Conservation (phyloP, 768 basidiomycete species). For the Lyophyllum semitale region DNA sequence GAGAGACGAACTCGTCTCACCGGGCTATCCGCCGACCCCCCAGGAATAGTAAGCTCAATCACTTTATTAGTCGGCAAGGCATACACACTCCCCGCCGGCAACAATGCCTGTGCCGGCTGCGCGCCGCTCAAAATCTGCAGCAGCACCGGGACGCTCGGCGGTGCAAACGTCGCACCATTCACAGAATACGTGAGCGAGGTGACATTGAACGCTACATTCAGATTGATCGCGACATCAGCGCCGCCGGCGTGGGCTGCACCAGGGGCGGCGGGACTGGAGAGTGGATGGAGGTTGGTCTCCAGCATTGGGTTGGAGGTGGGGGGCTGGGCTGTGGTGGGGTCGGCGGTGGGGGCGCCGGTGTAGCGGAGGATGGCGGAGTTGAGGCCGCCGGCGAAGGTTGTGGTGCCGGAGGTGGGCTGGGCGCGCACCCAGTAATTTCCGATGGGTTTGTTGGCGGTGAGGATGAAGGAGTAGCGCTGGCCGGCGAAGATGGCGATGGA, state of each 20-base stretch:
- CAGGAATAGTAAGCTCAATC: conserved; percentile 45
- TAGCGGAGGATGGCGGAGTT: conserved; percentile 61
- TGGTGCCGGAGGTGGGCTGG: conserved; percentile 23
- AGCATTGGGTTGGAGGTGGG: conserved; percentile 23
- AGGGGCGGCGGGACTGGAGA: conserved; percentile 10
- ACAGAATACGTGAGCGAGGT: conserved; percentile 21
- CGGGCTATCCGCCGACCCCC: conserved; percentile 32
- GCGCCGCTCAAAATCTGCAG: conserved; percentile 62
- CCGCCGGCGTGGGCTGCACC: conserved; percentile 15
- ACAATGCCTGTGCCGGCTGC: conserved; percentile 42
- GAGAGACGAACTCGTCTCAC: conserved; percentile 13
- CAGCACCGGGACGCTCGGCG: conserved; percentile 52
- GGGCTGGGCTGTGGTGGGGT: conserved; percentile 30
- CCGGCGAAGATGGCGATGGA: conserved; percentile 40
- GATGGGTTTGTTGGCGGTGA: conserved; percentile 38
- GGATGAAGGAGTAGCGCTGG: conserved; percentile 37
- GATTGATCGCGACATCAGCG: conserved; percentile 23
- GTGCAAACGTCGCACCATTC: conserved; percentile 30
- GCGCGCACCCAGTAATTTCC: conserved; percentile 44
- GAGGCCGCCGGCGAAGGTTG: conserved; percentile 36
- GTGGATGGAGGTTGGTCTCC: conserved; percentile 25
- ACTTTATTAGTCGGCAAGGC: conserved; percentile 44
- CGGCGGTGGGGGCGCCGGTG: conserved; percentile 1
- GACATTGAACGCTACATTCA: conserved; percentile 20
- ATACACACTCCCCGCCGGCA: conserved; percentile 49